Evolutionary conservation across 805 yeast species (phyloP).

Genomic region (Ascoidea rubescens): DNA sequence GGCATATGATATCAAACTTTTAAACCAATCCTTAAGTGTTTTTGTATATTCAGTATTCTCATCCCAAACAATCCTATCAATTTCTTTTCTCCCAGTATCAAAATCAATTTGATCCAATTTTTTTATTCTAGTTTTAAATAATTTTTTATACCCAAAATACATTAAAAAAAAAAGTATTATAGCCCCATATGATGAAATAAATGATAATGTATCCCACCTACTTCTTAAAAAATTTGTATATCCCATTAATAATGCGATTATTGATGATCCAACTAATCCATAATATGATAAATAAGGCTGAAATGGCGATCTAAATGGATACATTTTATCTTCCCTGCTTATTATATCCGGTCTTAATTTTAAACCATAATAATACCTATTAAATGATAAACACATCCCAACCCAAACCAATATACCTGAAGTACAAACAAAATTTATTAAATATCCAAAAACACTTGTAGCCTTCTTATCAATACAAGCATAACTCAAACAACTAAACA

Average conservation of each 20-base stretch:
- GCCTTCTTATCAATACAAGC: constrained; percentile 44
- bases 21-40: not conserved
- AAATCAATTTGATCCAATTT: constrained; percentile 64
- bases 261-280: constrained; percentile 40
- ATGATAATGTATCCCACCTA: constrained; percentile 44
- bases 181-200: constrained; percentile 54
- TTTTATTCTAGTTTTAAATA: constrained; percentile 49
- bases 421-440: constrained; percentile 56
- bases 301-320: constrained; percentile 55
- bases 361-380: constrained; percentile 52
- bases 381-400: constrained; percentile 51
- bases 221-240: constrained; percentile 41
- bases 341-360: constrained; percentile 49
- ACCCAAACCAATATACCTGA: constrained; percentile 72
- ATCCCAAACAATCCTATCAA: constrained; percentile 71
- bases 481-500: constrained; percentile 47
- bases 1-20: not conserved
- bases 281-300: constrained; percentile 57
- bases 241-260: constrained; percentile 45
- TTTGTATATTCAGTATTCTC: constrained; percentile 30
- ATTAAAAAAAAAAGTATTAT: constrained; percentile 34
- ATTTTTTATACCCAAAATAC: constrained; percentile 38
- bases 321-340: constrained; percentile 43
- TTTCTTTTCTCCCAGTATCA: constrained; percentile 74
- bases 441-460: constrained; percentile 48